These are phyloP conservation scores for Eimeria necatrix DNA, from an alignment of 169 alveolate species.

Conservation along the genomic window DNA sequence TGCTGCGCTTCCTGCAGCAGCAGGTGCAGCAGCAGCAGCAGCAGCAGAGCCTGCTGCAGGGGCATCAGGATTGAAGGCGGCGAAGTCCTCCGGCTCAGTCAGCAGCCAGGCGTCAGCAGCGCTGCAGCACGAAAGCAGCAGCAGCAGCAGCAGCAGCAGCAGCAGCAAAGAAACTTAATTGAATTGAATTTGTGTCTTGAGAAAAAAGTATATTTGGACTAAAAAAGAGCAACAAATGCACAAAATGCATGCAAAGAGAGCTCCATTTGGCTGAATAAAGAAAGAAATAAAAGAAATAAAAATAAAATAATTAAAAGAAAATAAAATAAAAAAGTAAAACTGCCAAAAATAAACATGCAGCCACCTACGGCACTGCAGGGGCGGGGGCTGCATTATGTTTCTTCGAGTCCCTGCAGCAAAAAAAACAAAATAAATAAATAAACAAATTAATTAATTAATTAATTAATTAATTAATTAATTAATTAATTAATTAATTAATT, in stretches of 20 bases:
- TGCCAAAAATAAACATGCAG: too few species aligned
- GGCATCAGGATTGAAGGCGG: neutral
- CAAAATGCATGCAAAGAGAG: neutral
- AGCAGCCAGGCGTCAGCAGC: neutral
- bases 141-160: too few species aligned
- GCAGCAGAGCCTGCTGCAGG: neutral
- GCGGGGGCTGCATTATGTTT: neutral
- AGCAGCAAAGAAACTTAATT: too few species aligned
- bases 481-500: too few species aligned
- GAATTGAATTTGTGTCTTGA: too few species aligned
- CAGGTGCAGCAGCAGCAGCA: neutral
- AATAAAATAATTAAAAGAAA: neutral
- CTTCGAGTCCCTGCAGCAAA: neutral
- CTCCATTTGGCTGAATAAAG: neutral
- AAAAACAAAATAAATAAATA: neutral
- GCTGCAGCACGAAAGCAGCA: neutral
- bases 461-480: too few species aligned
- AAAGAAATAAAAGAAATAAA: neutral
- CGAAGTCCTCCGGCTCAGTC: neutral
- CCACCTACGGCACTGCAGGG: constrained; percentile 1
- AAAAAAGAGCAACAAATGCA: too few species aligned
- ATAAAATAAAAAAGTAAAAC: too few species aligned
- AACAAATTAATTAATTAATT: too few species aligned
- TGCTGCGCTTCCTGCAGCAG: neutral
- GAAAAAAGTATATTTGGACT: neutral